A percentile compares a stretch with the other conserved stretches of the same genome.
These are phyloP conservation scores for Cryptococcus hybrid DNA, from an alignment of 1,284 basidiomycete species.

Conservation along the genomic window DNA sequence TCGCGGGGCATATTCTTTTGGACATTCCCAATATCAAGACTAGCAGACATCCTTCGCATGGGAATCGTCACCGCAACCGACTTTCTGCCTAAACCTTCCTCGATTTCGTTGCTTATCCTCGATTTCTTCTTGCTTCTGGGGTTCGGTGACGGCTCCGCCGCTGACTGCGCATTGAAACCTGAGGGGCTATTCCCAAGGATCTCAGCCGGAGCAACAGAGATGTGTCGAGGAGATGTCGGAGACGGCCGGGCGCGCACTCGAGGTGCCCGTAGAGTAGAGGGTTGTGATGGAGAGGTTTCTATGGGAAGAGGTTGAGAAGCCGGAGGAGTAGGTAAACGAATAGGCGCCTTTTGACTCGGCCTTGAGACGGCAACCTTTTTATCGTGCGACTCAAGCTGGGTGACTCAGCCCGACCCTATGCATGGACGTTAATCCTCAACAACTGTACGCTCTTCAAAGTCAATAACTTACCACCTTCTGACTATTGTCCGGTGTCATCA, in stretches of 20 bases:
- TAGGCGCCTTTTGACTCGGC: constrained; percentile 2
- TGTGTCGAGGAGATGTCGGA: constrained; percentile 24
- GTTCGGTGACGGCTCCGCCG: constrained; percentile 27
- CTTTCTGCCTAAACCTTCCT: background rate
- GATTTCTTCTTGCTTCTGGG: constrained; percentile 28
- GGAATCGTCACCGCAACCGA: constrained; percentile 18
- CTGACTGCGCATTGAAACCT: constrained; percentile 14
- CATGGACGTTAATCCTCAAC: background rate
- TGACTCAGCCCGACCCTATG: background rate
- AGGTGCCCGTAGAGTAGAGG: constrained; percentile 5
- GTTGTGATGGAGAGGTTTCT: background rate
- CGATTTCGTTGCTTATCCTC: constrained; percentile 7
- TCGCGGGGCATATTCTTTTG: too few species aligned
- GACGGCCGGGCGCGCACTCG: constrained; percentile 25
- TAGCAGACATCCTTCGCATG: background rate
- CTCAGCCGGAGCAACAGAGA: constrained; percentile 4
- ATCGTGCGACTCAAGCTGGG: constrained; percentile 7
- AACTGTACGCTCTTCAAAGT: background rate
- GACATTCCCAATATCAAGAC: background rate
- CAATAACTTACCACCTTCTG: constrained; percentile 10
- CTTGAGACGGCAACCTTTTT: constrained; percentile 1
- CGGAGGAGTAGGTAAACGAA: constrained; percentile 30
- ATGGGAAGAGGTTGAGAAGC: constrained; percentile 15
- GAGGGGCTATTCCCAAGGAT: constrained; percentile 6
- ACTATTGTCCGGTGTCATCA: constrained; percentile 36